Evolutionary conservation across 495 filamentous ascomycete genomes (phyloP).

Genomic region (Terfezia claveryi): DNA sequence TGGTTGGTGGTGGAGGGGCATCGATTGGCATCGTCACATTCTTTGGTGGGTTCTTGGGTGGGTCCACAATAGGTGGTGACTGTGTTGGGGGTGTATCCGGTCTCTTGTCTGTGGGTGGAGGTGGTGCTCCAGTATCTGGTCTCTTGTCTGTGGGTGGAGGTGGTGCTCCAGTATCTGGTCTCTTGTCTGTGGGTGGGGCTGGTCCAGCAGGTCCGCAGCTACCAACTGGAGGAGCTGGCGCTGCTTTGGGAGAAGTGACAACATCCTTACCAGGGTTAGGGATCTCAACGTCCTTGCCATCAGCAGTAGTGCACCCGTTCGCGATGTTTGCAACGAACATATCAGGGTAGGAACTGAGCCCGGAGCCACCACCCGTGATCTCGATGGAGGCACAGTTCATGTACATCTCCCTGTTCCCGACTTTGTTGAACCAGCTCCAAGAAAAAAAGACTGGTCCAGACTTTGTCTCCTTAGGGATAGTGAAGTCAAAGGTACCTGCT

Average conservation of each 20-base stretch:
- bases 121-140: not conserved
- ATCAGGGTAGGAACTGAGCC: slow-evolving; percentile 23
- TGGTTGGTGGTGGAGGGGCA: not conserved
- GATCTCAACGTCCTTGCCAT: slow-evolving; percentile 2
- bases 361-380: slow-evolving; percentile 25
- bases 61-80: not conserved
- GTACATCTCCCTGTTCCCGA: slow-evolving; percentile 39
- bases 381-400: slow-evolving; percentile 36
- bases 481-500: slow-evolving; percentile 24
- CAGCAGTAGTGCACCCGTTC: slow-evolving; percentile 12
- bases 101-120: not conserved
- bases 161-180: not conserved
- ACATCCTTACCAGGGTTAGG: not conserved
- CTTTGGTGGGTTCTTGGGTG: not conserved
- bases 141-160: not conserved
- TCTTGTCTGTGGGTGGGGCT: not conserved
- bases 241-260: not conserved
- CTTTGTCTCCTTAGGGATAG: slow-evolving; percentile 33
- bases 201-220: not conserved
- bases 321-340: slow-evolving; percentile 39
- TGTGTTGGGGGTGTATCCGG: not conserved
- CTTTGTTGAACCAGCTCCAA: slow-evolving; percentile 39
- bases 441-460: slow-evolving; percentile 38
- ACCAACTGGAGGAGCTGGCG: not conserved
- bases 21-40: not conserved